A percentile compares a stretch with the other conserved stretches of the same genome.
Conservation (phyloP, 2,329 filamentous ascomycete genomes). For the Fusarium oxysporum region DNA sequence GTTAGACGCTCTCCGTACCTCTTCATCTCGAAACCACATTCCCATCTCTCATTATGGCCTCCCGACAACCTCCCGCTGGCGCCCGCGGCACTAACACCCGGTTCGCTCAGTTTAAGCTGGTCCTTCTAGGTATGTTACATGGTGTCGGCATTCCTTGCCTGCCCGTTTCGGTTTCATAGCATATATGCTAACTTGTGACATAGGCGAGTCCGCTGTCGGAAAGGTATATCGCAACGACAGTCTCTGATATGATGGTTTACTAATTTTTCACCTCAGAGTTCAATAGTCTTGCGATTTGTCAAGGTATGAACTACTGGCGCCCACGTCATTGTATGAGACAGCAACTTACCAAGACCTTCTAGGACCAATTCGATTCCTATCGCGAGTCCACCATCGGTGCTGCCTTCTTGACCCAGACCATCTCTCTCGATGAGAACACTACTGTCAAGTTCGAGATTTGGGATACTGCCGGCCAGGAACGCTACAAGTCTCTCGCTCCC, state of each 20-base stretch:
- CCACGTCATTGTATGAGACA: background rate
- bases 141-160: conserved; percentile 17
- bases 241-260: conserved; percentile 23
- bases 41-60: conserved; percentile 74
- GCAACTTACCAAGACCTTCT: conserved; percentile 33
- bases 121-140: conserved; percentile 82
- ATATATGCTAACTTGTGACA: conserved; percentile 52
- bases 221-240: conserved; percentile 72
- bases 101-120: conserved; percentile 99
- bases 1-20: conserved; percentile 26
- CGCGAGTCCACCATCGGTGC: conserved; percentile 98
- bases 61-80: conserved; percentile 76
- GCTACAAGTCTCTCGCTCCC: conserved; percentile 97
- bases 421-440: conserved; percentile 96
- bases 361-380: conserved; percentile 99
- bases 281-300: conserved; percentile 96
- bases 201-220: conserved; percentile 98
- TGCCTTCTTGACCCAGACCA: conserved; percentile 98
- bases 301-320: conserved; percentile 73
- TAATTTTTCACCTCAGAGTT: conserved; percentile 72
- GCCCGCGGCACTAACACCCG: conserved; percentile 78
- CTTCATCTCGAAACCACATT: conserved; percentile 43
- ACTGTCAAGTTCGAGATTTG: conserved; percentile 99
- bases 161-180: conserved; percentile 12
- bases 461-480: conserved; percentile 98